Percentiles rank a stretch among this genome's conserved stretches.
Conservation (phyloP, 2,329 filamentous ascomycete species). For the Phoma sp. region DNA sequence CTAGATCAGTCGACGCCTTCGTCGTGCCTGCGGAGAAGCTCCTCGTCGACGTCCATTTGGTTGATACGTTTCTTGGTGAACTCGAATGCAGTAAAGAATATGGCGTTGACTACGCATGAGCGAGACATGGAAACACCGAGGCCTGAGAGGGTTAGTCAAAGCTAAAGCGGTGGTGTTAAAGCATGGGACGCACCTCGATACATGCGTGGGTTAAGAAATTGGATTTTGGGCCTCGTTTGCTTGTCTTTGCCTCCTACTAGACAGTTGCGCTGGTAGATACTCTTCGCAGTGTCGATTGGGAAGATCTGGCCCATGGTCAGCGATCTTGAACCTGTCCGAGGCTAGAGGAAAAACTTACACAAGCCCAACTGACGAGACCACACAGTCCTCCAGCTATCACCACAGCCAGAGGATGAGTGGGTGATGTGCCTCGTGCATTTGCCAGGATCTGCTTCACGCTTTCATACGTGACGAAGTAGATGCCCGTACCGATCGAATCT, state of each 20-base stretch:
- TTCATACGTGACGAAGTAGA: conserved; percentile 91
- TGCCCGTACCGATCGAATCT: conserved; percentile 81
- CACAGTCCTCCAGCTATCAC: conserved; percentile 80
- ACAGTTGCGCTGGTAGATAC: conserved; percentile 82
- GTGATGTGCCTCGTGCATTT: conserved; percentile 73
- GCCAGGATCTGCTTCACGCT: conserved; percentile 82
- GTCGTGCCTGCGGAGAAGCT: conserved; percentile 39
- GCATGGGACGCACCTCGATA: conserved; percentile 69
- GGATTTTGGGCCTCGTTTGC: conserved; percentile 67
- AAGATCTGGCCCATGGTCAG: conserved; percentile 53
- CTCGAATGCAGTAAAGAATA: conserved; percentile 90
- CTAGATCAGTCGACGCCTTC: conserved; percentile 16
- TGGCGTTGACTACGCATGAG: conserved; percentile 82
- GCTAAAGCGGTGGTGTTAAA: not conserved
- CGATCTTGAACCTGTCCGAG: not conserved
- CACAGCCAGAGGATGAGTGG: conserved; percentile 81
- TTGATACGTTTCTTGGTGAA: conserved; percentile 71
- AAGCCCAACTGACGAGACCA: conserved; percentile 84
- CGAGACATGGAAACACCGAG: conserved; percentile 83
- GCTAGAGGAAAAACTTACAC: conserved; percentile 57
- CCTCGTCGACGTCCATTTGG: conserved; percentile 46
- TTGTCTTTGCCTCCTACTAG: conserved; percentile 71
- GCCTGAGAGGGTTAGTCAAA: conserved; percentile 38
- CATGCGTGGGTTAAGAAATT: conserved; percentile 78
- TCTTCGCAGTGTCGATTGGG: conserved; percentile 80